Percentiles rank a stretch among this genome's conserved stretches.
Evolutionary conservation across 768 basidiomycete genomes (phyloP).

Genomic region (Pleurotus djamor): DNA sequence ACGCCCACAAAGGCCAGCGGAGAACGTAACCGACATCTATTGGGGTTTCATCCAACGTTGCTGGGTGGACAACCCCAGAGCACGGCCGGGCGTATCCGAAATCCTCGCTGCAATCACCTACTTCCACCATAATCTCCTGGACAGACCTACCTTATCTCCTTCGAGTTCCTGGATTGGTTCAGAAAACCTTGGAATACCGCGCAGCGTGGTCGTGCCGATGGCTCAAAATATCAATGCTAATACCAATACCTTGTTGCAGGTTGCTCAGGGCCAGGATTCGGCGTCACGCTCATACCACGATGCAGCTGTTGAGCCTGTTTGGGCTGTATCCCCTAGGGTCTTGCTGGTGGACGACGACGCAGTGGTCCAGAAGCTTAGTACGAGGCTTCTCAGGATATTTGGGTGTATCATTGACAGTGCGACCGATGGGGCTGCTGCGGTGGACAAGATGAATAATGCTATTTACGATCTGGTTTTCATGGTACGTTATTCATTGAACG

Average conservation of each 20-base stretch:
- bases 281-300: neutral
- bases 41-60: slow-evolving; percentile 9
- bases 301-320: neutral
- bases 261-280: neutral
- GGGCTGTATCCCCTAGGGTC: slow-evolving; percentile 4
- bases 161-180: neutral
- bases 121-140: neutral
- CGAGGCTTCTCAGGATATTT: slow-evolving; percentile 1
- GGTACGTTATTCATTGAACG: neutral
- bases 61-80: slow-evolving; percentile 6
- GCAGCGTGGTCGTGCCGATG: neutral
- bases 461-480: slow-evolving; percentile 7
- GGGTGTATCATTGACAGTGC: slow-evolving; percentile 1
- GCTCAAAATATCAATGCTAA: neutral
- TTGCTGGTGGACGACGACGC: slow-evolving; percentile 4
- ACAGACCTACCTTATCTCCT: neutral
- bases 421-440: slow-evolving; percentile 3
- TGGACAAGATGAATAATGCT: neutral
- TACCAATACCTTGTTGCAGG: neutral
- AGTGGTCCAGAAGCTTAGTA: slow-evolving; percentile 4
- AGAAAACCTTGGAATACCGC: neutral
- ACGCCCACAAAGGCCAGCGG: slow-evolving; percentile 4
- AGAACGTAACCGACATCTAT: slow-evolving; percentile 2
- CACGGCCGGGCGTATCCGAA: slow-evolving; percentile 6
- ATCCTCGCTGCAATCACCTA: slow-evolving; percentile 5